These are phyloP conservation scores for Paracorniculantispora psalliotae DNA, from an alignment of 2,329 filamentous ascomycete genomes.

Conservation along the genomic window DNA sequence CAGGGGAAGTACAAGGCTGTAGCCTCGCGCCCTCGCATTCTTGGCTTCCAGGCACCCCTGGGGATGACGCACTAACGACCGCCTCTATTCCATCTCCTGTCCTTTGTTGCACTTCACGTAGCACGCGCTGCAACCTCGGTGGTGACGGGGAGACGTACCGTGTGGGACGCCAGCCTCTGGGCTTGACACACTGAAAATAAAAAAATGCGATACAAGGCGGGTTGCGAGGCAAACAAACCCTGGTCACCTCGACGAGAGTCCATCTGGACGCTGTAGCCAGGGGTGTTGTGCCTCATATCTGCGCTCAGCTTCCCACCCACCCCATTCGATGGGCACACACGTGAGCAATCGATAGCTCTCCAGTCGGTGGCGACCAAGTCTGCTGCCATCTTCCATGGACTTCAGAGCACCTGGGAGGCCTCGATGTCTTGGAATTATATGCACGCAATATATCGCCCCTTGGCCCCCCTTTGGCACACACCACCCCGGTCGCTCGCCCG, in stretches of 20 bases:
- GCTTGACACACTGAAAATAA: not conserved
- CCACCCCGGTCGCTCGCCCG: not conserved
- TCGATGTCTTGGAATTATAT: not conserved
- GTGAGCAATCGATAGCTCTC: not conserved
- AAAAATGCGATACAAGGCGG: not conserved
- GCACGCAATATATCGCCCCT: conserved; percentile 3
- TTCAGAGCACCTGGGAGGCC: not conserved
- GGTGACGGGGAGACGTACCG: not conserved
- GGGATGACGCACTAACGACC: not conserved
- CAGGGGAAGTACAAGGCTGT: not conserved
- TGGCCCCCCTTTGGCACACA: not conserved
- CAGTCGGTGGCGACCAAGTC: not conserved
- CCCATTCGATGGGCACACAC: not conserved
- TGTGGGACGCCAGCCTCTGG: not conserved
- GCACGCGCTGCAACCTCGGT: not conserved
- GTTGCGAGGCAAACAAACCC: not conserved
- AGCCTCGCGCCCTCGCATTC: not conserved
- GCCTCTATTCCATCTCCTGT: not conserved
- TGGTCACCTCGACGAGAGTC: not conserved
- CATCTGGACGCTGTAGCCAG: not conserved
- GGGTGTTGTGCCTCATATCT: not conserved
- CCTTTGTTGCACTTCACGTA: not conserved
- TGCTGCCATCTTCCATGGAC: not conserved
- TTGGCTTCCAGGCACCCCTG: not conserved
- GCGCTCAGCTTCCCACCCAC: not conserved